Base-by-base conservation (phyloP, 371 early-diverging fungal genomes). In the Encephalitozoon hellem region DNA sequence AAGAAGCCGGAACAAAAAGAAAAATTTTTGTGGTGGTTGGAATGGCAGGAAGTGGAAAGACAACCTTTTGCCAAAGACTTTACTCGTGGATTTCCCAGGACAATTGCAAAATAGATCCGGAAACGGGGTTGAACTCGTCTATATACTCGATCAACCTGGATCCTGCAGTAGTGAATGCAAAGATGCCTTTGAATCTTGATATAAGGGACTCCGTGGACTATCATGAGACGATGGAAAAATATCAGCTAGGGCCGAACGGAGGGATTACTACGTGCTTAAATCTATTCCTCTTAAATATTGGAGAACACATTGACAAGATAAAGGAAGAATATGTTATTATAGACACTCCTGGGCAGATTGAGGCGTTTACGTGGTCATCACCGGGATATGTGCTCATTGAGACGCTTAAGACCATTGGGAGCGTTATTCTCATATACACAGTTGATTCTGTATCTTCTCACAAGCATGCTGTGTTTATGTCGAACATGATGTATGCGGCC, bases 291-390 rank as follows among this genome's bases (percentile, higher is more conserved):
- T 93, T 76, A 91, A 94, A 87, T 92, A 96, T 84, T 93, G 94
- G 87, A 92, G 92, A 82, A 92, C 94, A 6, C 86, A 94, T 79
- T 87, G 88, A 59, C 15, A 43, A 42, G 26, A 70, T 77, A 28
- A 49, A 38, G 9, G 69, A 69, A 23, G 55, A 76, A 23, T 87
- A 93, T 52, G 86, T 93, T 63, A 84, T 96, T 12, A 88, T 97
- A n/a, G 99, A 99, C 84, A 97, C 99, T 11, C 99, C 99, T 38
- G 99, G 99, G 21, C 97, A 99, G 84, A 97, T 99, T 78, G 99
- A 99, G 87, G 94, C 96, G 72, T 97, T 99, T 87, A 96, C 96
- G 15, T 97, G 96, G 95, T 95, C 95, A 41, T 95, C 96, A 8
- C 92, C 94, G 6, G 99, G 98, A 26, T 87, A 92, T 41, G 95